A percentile compares a stretch with the other conserved stretches of the same genome.
Conservation (phyloP, 2,329 filamentous ascomycete species). For the Berkeleyomyces rouxiae region DNA sequence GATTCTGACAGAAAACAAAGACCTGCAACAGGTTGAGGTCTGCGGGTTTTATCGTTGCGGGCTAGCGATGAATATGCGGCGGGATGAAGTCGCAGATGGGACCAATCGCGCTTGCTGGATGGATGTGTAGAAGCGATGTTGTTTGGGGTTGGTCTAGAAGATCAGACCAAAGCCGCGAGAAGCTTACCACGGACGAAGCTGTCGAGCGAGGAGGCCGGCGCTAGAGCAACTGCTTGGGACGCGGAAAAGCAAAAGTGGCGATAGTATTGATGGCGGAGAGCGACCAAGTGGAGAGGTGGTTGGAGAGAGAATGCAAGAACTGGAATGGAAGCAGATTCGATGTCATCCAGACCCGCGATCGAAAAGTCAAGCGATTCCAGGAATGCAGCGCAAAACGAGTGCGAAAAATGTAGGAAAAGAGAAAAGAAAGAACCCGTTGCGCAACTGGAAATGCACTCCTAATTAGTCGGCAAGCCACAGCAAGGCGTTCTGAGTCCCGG, state of each 20-base stretch:
- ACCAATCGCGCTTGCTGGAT: too few relatives aligned
- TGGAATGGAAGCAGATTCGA: neutral
- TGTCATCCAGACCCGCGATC: neutral
- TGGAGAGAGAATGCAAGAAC: neutral
- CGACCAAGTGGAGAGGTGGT: neutral
- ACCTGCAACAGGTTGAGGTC: neutral
- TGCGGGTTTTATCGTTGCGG: too few relatives aligned
- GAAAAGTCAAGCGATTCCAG: neutral
- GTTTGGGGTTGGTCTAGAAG: neutral
- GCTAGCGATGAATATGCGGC: too few relatives aligned
- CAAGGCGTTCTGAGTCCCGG: neutral
- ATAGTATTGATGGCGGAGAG: neutral
- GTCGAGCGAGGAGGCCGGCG: neutral
- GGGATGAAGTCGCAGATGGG: too few relatives aligned
- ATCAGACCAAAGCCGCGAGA: neutral
- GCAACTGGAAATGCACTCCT: conserved; percentile 2
- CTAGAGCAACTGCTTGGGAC: neutral
- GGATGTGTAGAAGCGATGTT: too few relatives aligned
- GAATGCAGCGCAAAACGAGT: neutral
- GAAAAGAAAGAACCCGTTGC: neutral
- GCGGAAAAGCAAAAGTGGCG: neutral
- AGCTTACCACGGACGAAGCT: neutral
- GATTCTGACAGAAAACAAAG: neutral
- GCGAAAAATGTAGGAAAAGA: conserved; percentile 1
- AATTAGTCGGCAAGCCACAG: conserved; percentile 3